Evolutionary conservation across 108 stramenopile species (phyloP), one percentile per base, ranked within the genome.

Genomic region (Thalassiosira profunda): DNA sequence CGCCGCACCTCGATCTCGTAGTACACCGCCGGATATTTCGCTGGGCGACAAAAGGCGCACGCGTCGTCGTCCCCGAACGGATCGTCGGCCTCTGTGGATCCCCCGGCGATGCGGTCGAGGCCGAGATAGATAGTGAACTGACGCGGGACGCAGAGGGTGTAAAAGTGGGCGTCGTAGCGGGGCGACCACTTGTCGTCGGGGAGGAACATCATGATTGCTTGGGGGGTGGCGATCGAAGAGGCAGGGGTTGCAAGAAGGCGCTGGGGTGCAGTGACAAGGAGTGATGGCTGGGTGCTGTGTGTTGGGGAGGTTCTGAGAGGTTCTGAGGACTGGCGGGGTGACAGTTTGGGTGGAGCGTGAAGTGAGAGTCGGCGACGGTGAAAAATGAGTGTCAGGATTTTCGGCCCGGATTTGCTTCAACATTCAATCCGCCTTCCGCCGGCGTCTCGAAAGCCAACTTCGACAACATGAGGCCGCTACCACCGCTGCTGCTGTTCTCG

Each of bases 121-220:
- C n/a, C n/a, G n/a, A n/a, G n/a, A n/a, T n/a, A n/a, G n/a, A n/a
- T n/a, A n/a, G n/a, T n/a, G n/a, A n/a, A n/a, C n/a, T n/a, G n/a
- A n/a, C n/a, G n/a, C n/a, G n/a, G n/a, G n/a, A n/a, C 52, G 30
- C 61, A 29, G 1, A 74, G 58, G 28, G 72, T 74, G 38, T 74
- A 74, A 14, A 74, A 74, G 30, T 74, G 72, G 17, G 51, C 20
- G 21, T 58, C 63, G 57, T 74, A 74, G 15, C 72, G 55, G 2
- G 55, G 31, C 11, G 72, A 74, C 72, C 72, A 74, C 43, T 74
- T 64, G 36, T 64, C 63, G 49, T 54, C 37, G 17, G 72, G 63
- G 42, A 74, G 57, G 72, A 45, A 74, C 63, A 64, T 64, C 63
- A 74, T 74, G 58, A 49, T 41, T 17, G 6, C 17, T 58, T 40